phyloP scores from a whole-genome alignment of 495 filamentous ascomycete genomes.

The Glonium stellatum region DNA sequence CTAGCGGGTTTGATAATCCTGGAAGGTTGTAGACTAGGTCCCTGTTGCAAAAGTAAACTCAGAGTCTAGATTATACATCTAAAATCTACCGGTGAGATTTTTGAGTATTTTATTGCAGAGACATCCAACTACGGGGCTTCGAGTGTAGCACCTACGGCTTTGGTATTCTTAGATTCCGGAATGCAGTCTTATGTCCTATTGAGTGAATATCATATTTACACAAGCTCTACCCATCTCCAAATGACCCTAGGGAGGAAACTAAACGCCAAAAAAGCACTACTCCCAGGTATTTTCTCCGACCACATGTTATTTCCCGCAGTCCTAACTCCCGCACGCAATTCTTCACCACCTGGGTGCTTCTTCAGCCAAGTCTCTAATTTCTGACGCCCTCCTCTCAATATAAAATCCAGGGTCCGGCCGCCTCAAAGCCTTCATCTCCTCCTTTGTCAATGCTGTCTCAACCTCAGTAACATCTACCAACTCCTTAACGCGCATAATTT shows the following conservation, averaged over 20 bases:
- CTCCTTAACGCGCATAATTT: slow-evolving; percentile 98
- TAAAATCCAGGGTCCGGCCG: slow-evolving; percentile 80
- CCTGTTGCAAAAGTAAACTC: not conserved
- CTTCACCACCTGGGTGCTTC: not conserved
- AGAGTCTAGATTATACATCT: too few species aligned
- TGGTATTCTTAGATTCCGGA: too few species aligned
- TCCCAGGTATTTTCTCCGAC: not conserved
- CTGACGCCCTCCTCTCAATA: slow-evolving; percentile 53
- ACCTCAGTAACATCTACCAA: slow-evolving; percentile 83
- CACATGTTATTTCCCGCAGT: too few species aligned
- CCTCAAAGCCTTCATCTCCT: slow-evolving; percentile 66
- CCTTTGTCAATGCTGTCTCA: slow-evolving; percentile 57
- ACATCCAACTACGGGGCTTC: too few species aligned
- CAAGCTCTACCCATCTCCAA: not conserved
- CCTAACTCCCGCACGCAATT: too few species aligned
- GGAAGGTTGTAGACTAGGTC: not conserved
- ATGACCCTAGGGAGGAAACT: not conserved
- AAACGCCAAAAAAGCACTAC: not conserved
- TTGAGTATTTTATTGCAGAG: too few species aligned
- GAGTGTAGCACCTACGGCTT: too few species aligned
- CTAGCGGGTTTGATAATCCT: not conserved
- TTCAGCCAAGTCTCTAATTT: not conserved
- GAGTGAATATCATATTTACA: not conserved
- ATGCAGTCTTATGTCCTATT: not conserved
- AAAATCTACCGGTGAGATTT: too few species aligned